Base-by-base conservation (phyloP, 805 yeast species). In the Candida montana region DNA sequence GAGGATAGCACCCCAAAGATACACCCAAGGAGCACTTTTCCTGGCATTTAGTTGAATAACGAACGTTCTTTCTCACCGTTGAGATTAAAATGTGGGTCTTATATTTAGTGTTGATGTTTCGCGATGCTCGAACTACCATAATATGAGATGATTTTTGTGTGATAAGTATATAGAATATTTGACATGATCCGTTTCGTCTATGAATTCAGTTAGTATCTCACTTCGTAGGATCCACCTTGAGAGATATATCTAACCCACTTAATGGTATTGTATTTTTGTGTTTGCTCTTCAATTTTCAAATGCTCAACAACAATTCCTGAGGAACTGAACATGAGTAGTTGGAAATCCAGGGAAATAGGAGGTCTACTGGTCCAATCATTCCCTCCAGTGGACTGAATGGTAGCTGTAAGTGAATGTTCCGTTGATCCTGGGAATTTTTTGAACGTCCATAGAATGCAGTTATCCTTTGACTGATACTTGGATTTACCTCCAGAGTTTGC, bases 231-330 rank as follows among this genome's bases (percentile, higher is more conserved):
- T 0, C 95, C 96, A 0, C 91, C 79, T 46, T 72, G 75, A 1
- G 91, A 72, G 13, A 75, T 58, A 58, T 91, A 91, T 52, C 85
- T 77, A 27, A 90, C 95, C 95, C 95, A 88, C 58, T 90, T 91
- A 18, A 85, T 78, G 0, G 95, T 79, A 21, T 73, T 67, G 63
- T 87, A 86, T 41, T 75, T 75, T 15, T 26, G 15, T 8, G 63
- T 53, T 59, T 72, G 64, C 65, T 90, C 72, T 46, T 57, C 66
- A 5, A 91, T 81, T 55, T 77, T 79, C 51, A 90, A 68, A 57
- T 75, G 83, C 46, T 83, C 74, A 30, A 90, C 91, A 15, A 75
- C 73, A 35, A 87, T 66, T 0, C 96, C 95, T 8, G 91, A 80
- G 46, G 83, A 69, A 11, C 90, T 79, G 57, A 77, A 83, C 85